Percentiles rank a stretch among this genome's conserved stretches.
Conservation (phyloP, 768 basidiomycete genomes). For the Kwoniella sp. region DNA sequence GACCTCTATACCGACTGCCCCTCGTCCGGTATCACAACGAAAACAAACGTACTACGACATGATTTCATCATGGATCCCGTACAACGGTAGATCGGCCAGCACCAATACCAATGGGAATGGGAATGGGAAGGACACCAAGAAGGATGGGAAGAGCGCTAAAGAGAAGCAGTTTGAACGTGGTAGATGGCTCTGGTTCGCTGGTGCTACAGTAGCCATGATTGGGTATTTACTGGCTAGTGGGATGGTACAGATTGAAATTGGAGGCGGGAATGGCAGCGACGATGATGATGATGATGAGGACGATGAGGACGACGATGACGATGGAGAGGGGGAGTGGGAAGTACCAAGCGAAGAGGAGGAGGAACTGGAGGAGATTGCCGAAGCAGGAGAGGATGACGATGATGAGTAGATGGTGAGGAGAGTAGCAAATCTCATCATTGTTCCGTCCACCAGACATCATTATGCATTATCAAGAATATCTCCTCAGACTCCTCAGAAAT, state of each 20-base stretch:
- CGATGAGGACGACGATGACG: slow-evolving; percentile 10
- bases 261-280: slow-evolving; percentile 9
- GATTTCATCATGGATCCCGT: slow-evolving; percentile 6
- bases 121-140: slow-evolving; percentile 9
- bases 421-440: background rate
- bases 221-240: slow-evolving; percentile 47
- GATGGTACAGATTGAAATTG: slow-evolving; percentile 38
- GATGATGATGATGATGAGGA: slow-evolving; percentile 25
- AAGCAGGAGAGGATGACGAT: background rate
- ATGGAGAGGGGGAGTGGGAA: background rate
- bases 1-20: slow-evolving; percentile 1
- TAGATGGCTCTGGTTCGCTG: slow-evolving; percentile 48
- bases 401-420: background rate
- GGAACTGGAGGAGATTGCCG: background rate
- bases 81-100: background rate
- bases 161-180: slow-evolving; percentile 42
- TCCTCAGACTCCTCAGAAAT: no score
- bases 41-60: slow-evolving; percentile 3
- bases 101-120: background rate
- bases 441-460: no score
- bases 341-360: background rate
- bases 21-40: background rate
- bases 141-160: slow-evolving; percentile 24
- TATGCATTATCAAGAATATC: no score
- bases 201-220: slow-evolving; percentile 40